These are phyloP conservation scores for Eutrema japonicum DNA, from an alignment of 345 rosid species.

Conservation along the genomic window DNA sequence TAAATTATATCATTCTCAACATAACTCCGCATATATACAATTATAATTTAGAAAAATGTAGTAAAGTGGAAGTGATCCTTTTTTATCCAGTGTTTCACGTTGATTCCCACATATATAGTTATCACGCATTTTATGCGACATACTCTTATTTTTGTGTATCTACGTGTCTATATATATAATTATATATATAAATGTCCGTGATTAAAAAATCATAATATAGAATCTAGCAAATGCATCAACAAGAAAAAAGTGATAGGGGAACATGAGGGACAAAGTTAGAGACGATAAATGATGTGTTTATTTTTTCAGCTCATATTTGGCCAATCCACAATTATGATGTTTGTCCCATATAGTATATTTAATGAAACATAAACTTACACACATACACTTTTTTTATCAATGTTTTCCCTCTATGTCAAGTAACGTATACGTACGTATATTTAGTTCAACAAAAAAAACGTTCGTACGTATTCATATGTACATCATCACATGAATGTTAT, in stretches of 20 bases:
- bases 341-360: constrained; percentile 16
- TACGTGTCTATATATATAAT: constrained; percentile 40
- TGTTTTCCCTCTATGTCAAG: constrained; percentile 3
- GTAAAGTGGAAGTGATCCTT: constrained; percentile 40
- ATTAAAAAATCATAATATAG: background rate
- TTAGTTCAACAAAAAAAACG: too few species aligned
- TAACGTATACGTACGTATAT: too few species aligned
- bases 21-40: constrained; percentile 35
- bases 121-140: constrained; percentile 43
- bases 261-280: constrained; percentile 44
- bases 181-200: constrained; percentile 23
- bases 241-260: constrained; percentile 36
- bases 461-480: background rate
- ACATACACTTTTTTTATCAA: constrained; percentile 14
- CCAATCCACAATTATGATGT: constrained; percentile 44
- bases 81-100: constrained; percentile 43
- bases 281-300: constrained; percentile 43
- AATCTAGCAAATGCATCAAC: constrained; percentile 36
- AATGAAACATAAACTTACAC: constrained; percentile 26
- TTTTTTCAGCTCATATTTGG: constrained; percentile 36
- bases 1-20: constrained; percentile 34
- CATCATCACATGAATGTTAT: constrained; percentile 4
- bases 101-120: constrained; percentile 35
- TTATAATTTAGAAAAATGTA: constrained; percentile 25
- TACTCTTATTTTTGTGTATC: constrained; percentile 26